Base-by-base conservation (phyloP, 1,284 basidiomycete species). In the Boletellus deceptivus region DNA sequence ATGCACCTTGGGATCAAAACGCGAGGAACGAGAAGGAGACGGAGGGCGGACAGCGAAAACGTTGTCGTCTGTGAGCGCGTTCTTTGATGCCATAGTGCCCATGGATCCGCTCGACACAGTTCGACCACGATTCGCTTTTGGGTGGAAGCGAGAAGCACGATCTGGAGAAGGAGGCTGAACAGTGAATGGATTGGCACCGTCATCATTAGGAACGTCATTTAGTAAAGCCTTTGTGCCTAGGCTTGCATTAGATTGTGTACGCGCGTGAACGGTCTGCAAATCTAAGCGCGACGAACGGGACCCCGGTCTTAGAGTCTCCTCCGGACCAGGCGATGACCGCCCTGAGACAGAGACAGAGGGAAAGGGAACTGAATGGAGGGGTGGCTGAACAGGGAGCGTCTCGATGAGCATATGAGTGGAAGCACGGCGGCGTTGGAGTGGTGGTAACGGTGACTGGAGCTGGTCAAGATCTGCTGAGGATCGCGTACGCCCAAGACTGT, bases 1-100 rank as follows among this genome's bases (percentile, higher is more conserved):
- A 60, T 81, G 83, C 29, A 69, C 70, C 61, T 87, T 89, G 16
- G 87, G 86, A 63, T 90, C 88, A 62, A 89, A 86, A 35, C 79
- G 79, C 25, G 87, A 89, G 18, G 78, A 76, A 44, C 78, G 78
- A 11, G 80, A 72, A 4, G 75, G 74, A 39, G 77, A 80, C 17
- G 83, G 81, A 27, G 82, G 79, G 38, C 78, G 74, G 48, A 86
- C 67, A 10, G 78, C 73, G 60, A 88, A 87, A 6, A 79, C 76
- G 59, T 83, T 84, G 43, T 83, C 78, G 36, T 82, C 78, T 46
- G 58, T 62, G 40, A 69, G 61, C 17, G 67, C 50, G 47, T 63
- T 63, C 55, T 59, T 64, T 10, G 71, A 67, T 24, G 50, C 48
- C 55, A 68, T 53, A 10, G 69, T 69, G 27, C 67, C 71, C 61